Percentiles rank a stretch among this genome's conserved stretches.
These are phyloP conservation scores for Cytospora schulzeri DNA, from an alignment of 2,329 filamentous ascomycete species.

Conservation along the genomic window DNA sequence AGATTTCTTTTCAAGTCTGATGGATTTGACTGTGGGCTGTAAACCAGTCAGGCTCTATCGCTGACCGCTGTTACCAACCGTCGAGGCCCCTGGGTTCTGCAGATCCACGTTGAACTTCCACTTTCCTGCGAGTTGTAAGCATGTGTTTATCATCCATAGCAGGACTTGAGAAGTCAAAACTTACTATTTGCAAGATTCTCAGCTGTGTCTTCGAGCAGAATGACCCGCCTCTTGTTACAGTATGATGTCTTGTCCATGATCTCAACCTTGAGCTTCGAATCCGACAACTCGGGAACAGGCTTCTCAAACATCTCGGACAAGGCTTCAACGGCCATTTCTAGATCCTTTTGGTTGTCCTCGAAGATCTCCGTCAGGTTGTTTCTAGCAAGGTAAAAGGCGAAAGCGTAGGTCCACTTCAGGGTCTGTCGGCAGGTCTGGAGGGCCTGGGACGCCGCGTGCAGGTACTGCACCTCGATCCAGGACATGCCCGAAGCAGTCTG, in stretches of 20 bases:
- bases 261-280: conserved; percentile 90
- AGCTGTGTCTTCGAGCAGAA: conserved; percentile 88
- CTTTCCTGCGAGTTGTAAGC: conserved; percentile 42
- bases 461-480: conserved; percentile 98
- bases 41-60: conserved; percentile 26
- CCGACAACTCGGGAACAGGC: conserved; percentile 80
- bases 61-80: conserved; percentile 33
- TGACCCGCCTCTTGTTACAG: conserved; percentile 88
- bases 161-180: conserved; percentile 35
- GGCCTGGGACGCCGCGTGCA: conserved; percentile 89
- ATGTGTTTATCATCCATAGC: neutral
- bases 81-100: conserved; percentile 25
- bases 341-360: conserved; percentile 96
- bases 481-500: conserved; percentile 94
- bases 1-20: neutral
- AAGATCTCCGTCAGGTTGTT: conserved; percentile 98
- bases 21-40: neutral
- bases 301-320: conserved; percentile 99
- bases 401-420: conserved; percentile 98
- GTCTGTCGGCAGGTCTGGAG: conserved; percentile 97
- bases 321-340: conserved; percentile 95
- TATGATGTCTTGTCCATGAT: conserved; percentile 99
- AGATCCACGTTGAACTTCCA: conserved; percentile 50
- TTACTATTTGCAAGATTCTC: conserved; percentile 86
- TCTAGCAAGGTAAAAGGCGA: conserved; percentile 93